These are phyloP conservation scores for Lasiodiplodia sp. DNA, from an alignment of 2,329 filamentous ascomycete genomes.

Conservation along the genomic window DNA sequence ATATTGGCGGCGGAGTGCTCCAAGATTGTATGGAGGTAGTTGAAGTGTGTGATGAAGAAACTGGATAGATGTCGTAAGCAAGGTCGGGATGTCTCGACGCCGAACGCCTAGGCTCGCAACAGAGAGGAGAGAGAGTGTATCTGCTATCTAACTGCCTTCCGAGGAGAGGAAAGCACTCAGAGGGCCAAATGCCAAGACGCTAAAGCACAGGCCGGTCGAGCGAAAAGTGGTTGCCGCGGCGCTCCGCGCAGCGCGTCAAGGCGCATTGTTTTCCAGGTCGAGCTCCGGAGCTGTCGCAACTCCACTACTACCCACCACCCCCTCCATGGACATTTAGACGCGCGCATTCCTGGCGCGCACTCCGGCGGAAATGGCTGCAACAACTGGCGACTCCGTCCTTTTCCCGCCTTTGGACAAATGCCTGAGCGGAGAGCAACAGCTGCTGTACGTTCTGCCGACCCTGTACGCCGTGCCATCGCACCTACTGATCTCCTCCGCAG, in stretches of 20 bases:
- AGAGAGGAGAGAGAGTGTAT: no score
- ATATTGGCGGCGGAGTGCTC: no score
- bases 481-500: slow-evolving; percentile 57
- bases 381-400: slow-evolving; percentile 67
- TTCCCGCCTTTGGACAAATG: slow-evolving; percentile 87
- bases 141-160: no score
- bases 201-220: no score
- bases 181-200: no score
- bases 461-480: not conserved
- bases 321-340: slow-evolving; percentile 28
- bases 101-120: no score
- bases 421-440: slow-evolving; percentile 77
- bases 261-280: slow-evolving; percentile 27
- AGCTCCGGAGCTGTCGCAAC: slow-evolving; percentile 27
- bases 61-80: no score
- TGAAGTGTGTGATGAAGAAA: no score
- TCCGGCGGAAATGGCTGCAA: slow-evolving; percentile 48
- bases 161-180: no score
- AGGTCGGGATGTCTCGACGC: no score
- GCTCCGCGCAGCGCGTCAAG: slow-evolving; percentile 19
- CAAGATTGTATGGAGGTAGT: no score
- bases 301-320: slow-evolving; percentile 17
- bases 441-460: slow-evolving; percentile 71
- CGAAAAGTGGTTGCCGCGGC: slow-evolving; percentile 17
- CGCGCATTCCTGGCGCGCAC: slow-evolving; percentile 38